Evolutionary conservation across 2,329 filamentous ascomycete species (phyloP), one percentile per base, ranked within the genome.

Genomic region (Alternaria dauci): DNA sequence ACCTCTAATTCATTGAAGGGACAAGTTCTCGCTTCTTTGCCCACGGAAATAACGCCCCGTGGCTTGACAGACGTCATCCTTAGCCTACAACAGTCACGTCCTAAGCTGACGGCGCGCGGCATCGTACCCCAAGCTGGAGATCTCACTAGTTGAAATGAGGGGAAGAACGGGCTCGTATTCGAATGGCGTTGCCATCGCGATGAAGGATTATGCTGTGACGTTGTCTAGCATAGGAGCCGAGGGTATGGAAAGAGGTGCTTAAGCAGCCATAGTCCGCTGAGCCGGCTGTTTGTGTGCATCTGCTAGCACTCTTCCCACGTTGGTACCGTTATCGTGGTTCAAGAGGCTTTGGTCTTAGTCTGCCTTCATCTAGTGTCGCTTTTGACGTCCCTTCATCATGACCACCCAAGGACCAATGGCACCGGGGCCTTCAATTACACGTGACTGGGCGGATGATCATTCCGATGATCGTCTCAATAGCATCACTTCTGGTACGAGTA

Each of bases 381-480:
- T 20, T 47, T 8, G 14, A 43, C 34, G 30, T 23, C 11, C 11
- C 12, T 36, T 11, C 4, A 58, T 20, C 12, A 65, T 67, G 62
- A 56, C 55, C 6, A 30, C 59, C 2, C 20, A 52, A 46, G 68
- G 65, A 20, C 65, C 68, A 14, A 65, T 68, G 57, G 61, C 65
- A 14, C 59, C 61, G 46, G 66, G 63, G 8, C 62, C 58, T 16
- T 58, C 67, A 16, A 67, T 67, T 3, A 66, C 68, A 9, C 63
- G 62, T 20, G 67, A 75, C 38, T 73, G 61, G 62, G 68, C 62
- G 14, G 62, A 66, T 16, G 55, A 63, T 8, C 46, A 58, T 23
- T 64, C 58, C 1, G 61, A 63, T 4, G 23, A 41, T 28, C 62
- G 48, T 4, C 58, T 67, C 5, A 50, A 66, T 47, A 60, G 43